phyloP scores from a whole-genome alignment of 495 filamentous ascomycete genomes.

The Bryoglossum gracile region DNA sequence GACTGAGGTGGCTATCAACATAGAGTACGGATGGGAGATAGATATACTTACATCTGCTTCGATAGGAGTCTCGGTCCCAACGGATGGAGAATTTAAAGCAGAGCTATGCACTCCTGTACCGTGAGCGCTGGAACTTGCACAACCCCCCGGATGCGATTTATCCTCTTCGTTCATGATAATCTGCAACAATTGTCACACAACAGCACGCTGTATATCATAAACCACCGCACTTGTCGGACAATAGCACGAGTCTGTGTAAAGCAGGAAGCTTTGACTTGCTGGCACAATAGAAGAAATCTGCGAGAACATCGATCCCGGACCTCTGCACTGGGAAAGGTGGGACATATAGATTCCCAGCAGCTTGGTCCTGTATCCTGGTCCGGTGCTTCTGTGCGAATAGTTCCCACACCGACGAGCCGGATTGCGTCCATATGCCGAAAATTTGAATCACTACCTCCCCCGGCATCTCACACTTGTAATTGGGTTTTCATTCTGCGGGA shows the following conservation, averaged over 20 bases:
- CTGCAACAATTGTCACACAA: background rate
- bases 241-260: too few species aligned
- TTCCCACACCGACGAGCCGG: too few species aligned
- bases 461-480: too few species aligned
- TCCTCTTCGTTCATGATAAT: background rate
- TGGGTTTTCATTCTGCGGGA: too few species aligned
- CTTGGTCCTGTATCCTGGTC: background rate
- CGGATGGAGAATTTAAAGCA: background rate
- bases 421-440: too few species aligned
- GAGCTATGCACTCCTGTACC: background rate
- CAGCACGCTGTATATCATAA: too few species aligned
- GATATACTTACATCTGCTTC: slow-evolving; percentile 5
- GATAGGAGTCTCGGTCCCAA: slow-evolving; percentile 7
- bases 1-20: too few species aligned
- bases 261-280: background rate
- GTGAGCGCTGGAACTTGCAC: background rate
- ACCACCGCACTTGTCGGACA: too few species aligned
- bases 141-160: background rate
- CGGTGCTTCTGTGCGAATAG: too few species aligned
- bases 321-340: background rate
- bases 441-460: too few species aligned
- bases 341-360: background rate
- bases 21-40: too few species aligned
- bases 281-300: background rate
- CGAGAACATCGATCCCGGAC: background rate